Conservation (phyloP, 495 filamentous ascomycete species). For the Terfezia claveryi region DNA sequence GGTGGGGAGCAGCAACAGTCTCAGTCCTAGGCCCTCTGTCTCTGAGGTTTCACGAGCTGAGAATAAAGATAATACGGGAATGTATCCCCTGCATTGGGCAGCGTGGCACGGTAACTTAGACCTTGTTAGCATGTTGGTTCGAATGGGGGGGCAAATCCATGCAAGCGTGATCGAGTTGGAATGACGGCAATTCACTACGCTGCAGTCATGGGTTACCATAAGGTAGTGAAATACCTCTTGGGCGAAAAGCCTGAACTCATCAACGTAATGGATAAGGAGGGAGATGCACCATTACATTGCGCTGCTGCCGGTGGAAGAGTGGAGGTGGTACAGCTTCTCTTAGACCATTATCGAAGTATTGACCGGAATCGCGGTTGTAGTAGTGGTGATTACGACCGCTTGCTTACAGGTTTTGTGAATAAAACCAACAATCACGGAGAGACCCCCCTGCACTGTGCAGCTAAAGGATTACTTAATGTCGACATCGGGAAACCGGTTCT, state of each 20-base stretch:
- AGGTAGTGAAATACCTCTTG: too few species aligned
- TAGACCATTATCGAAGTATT: not conserved
- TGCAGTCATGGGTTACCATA: not conserved
- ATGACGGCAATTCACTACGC: constrained; percentile 1
- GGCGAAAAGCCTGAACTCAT: too few species aligned
- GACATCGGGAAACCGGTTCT: too few species aligned
- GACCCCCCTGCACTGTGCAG: not conserved
- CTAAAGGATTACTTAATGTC: too few species aligned
- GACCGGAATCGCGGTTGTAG: not conserved
- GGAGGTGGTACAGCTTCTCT: not conserved
- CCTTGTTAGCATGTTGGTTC: too few species aligned
- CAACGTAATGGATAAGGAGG: not conserved
- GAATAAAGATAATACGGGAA: too few species aligned
- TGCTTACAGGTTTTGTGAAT: too few species aligned
- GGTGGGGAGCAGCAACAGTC: too few species aligned
- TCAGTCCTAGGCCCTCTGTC: not conserved
- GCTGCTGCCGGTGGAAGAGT: not conserved
- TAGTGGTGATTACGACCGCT: too few species aligned
- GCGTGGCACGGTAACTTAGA: too few species aligned
- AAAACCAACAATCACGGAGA: not conserved
- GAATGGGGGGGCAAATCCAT: not conserved
- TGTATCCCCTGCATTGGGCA: too few species aligned
- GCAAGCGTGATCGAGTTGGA: not conserved
- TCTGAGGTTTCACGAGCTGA: too few species aligned
- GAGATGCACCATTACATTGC: not conserved